Conservation (phyloP, 352 stramenopile genomes). For the Phytopythium oedochilum region DNA sequence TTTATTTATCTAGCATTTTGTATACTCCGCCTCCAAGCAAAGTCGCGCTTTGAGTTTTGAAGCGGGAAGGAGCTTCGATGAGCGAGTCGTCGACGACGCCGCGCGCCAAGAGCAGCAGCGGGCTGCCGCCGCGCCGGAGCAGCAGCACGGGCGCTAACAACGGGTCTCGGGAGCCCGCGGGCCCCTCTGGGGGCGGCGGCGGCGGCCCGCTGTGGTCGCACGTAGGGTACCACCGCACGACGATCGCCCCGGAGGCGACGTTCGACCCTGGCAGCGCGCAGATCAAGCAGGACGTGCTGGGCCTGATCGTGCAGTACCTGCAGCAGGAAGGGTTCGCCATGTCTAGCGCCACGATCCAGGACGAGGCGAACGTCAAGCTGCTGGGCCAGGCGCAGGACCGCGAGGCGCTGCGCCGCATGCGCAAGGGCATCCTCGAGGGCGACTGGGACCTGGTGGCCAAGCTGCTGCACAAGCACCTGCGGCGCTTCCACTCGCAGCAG, state of each 20-base stretch:
- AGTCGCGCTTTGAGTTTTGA: no score
- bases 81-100: conserved; percentile 3
- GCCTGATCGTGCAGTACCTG: conserved; percentile 86
- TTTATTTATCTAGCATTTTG: no score
- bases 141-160: not conserved
- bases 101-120: not conserved
- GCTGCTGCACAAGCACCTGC: conserved; percentile 75
- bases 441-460: conserved; percentile 87
- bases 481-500: conserved; percentile 79
- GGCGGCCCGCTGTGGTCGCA: conserved; percentile 47
- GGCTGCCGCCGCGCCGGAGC: conserved; percentile 1
- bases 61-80: no score
- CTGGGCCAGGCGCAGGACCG: conserved; percentile 66
- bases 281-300: conserved; percentile 82
- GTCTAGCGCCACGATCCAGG: conserved; percentile 81
- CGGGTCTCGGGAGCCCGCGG: not conserved
- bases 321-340: conserved; percentile 77
- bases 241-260: conserved; percentile 72
- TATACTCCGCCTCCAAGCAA: no score
- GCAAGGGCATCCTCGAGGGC: conserved; percentile 71
- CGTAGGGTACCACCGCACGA: conserved; percentile 81
- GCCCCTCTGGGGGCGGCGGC: no score
- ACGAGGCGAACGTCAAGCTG: conserved; percentile 85
- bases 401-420: conserved; percentile 68
- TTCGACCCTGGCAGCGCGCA: conserved; percentile 67